These are phyloP conservation scores for Lithohypha guttulata DNA, from an alignment of 2,329 filamentous ascomycete genomes.

Conservation along the genomic window DNA sequence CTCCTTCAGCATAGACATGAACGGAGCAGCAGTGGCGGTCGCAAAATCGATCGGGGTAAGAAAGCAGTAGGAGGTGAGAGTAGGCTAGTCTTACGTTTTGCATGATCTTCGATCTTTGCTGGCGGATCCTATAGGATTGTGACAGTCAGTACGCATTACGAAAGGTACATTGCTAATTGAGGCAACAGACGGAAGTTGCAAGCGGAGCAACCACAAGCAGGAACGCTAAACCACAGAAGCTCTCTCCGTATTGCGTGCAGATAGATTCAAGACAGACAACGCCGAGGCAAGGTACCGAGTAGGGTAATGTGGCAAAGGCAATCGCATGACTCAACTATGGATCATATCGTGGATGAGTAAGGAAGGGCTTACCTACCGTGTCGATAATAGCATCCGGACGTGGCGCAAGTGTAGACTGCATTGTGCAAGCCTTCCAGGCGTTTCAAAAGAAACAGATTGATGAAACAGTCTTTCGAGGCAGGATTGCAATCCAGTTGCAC, in stretches of 20 bases:
- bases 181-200: neutral
- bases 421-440: neutral
- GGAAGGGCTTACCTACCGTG: slow-evolving; percentile 8
- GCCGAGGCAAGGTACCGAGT: neutral
- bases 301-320: neutral
- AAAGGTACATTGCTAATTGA: neutral
- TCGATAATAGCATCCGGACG: neutral
- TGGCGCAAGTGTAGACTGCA: slow-evolving; percentile 6
- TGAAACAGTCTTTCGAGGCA: too few species aligned
- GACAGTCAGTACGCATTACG: slow-evolving; percentile 7
- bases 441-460: neutral
- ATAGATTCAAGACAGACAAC: neutral
- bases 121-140: slow-evolving; percentile 8
- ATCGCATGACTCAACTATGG: too few species aligned
- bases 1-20: neutral
- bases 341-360: slow-evolving; percentile 11
- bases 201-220: slow-evolving; percentile 4
- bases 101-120: neutral
- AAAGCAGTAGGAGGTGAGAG: neutral
- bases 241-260: too few species aligned
- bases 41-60: neutral
- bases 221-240: neutral
- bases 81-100: slow-evolving; percentile 4
- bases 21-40: neutral
- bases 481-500: too few species aligned